Percentiles rank a stretch among this genome's conserved stretches.
Evolutionary conservation across 495 filamentous ascomycete genomes (phyloP).

Genomic region (Daldinia grandis): DNA sequence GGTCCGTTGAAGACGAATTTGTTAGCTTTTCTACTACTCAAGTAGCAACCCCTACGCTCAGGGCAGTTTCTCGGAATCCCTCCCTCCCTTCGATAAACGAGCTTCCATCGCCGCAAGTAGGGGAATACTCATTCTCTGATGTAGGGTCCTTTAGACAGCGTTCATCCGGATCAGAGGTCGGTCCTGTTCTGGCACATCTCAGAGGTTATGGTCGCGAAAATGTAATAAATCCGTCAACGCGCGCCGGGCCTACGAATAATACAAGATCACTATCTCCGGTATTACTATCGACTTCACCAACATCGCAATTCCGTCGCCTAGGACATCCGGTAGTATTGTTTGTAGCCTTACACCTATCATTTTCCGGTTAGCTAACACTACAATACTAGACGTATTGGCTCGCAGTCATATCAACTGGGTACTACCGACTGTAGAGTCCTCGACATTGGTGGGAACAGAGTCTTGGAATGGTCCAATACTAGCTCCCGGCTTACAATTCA

Average conservation of each 20-base stretch:
- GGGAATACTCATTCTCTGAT: not conserved
- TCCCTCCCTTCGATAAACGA: constrained; percentile 35
- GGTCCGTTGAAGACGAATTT: constrained; percentile 1
- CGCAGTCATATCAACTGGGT: constrained; percentile 17
- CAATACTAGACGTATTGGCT: constrained; percentile 12
- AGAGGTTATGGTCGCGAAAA: not conserved
- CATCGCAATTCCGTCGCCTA: constrained; percentile 1
- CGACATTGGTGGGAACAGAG: constrained; percentile 5
- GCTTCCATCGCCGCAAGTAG: constrained; percentile 27
- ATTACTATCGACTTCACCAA: constrained; percentile 2
- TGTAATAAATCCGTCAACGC: not conserved
- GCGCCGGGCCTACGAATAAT: not conserved
- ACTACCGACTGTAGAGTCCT: constrained; percentile 11
- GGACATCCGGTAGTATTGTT: constrained; percentile 21
- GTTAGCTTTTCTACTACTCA: constrained; percentile 1
- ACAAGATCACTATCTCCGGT: not conserved
- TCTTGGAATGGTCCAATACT: constrained; percentile 25
- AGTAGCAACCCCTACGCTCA: constrained; percentile 11
- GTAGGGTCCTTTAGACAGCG: not conserved
- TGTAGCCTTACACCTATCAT: not conserved
- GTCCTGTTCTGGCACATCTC: constrained; percentile 27
- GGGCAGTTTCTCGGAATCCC: constrained; percentile 23
- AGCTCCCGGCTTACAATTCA: constrained; percentile 1
- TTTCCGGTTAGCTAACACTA: not conserved
- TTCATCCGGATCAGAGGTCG: not conserved